Evolutionary conservation across 2,329 filamentous ascomycete genomes (phyloP), one percentile per base, ranked within the genome.

Genomic region (Dactylellina haptotyla): DNA sequence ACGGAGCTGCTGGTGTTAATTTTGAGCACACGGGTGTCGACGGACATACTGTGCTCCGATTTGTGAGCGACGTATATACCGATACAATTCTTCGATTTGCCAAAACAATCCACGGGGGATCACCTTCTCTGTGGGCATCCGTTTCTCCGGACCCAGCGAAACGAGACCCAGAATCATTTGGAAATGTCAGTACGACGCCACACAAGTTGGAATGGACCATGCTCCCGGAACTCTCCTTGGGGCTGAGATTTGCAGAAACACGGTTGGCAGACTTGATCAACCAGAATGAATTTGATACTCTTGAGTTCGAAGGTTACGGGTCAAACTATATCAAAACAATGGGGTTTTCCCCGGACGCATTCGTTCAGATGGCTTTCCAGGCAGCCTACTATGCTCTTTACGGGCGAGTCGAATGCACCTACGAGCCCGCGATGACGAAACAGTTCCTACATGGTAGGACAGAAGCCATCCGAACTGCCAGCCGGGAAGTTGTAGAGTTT

Each of bases 361-460:
- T 97, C 80, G 91, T 99, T 18, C 95, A 99, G 81, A 98, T 99
- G 94, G 95, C 95, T 0, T 97, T 97, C 83, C 95, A 99, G 81
- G 94, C 94, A 3, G 94, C 95, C 0, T 98, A 99, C 83, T 99
- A 97, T 79, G 95, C 95, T 1, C 85, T 99, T 5, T 99, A 98
- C 78, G 95, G 95, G 2, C 88, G 92, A 3, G 88, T 97, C 0
- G 95, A 98, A 81, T 96, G 92, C 79, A 95, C 93, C 0, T 99
- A 99, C 80, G 95, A 99, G 81, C 95, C 95, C 5, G 94, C 95
- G 43, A 98, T 99, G 95, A 99, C 95, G 57, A 99, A 99, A 81
- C 84, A 90, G 70, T 99, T 88, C 82, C 87, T 96, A 72, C 95
- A 98, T 80, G 95, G 95, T 9, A 90, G 95, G 48, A 99, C 95